Evolutionary conservation across 2,329 filamentous ascomycete species (phyloP), one percentile per base, ranked within the genome.

Genomic region (Aaosphaeria arxii): DNA sequence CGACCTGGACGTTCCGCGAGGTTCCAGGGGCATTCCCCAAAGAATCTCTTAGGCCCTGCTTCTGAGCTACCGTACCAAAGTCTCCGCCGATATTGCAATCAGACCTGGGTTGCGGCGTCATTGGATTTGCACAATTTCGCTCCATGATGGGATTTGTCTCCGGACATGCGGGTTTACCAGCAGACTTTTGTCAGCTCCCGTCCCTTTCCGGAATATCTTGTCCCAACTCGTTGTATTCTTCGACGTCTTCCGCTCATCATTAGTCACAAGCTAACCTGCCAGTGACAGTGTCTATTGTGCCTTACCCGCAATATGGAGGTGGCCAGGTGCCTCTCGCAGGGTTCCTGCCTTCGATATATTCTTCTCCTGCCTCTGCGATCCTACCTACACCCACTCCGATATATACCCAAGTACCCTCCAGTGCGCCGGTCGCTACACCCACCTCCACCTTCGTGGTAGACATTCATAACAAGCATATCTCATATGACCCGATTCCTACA

Each of bases 251-350:
- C 39, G 7, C 9, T 40, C 11, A 40, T 11, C 11, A 40, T 32
- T 43, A 43, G 24, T 43, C 41, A 43, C 41, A 32, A 32, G 30
- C 41, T 43, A 43, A 43, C 30, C n/a, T 9, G 33, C 17, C 17
- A 41, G 39, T 11, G 5, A 13, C 55, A 70, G 67, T 70, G 67
- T 62, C 65, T 47, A 57, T 69, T 54, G 58, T 63, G 30, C 64
- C 66, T 49, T 67, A 62, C 59, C 45, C 59, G 45, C 66, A 66
- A 43, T 47, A 67, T 64, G 64, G 59, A 52, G 63, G 59, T 50
- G 64, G 51, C 54, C 67, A 70, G 60, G 58, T 60, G 54, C 67
- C 66, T 50, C 62, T 69, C 53, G 58, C 52, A 32, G 54, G 45
- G 44, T 48, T 50, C 49, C 50, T 67, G 44, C 61, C 64, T 44